phyloP scores from a whole-genome alignment of 1,284 basidiomycete species.

The Bjerkandera adusta region DNA sequence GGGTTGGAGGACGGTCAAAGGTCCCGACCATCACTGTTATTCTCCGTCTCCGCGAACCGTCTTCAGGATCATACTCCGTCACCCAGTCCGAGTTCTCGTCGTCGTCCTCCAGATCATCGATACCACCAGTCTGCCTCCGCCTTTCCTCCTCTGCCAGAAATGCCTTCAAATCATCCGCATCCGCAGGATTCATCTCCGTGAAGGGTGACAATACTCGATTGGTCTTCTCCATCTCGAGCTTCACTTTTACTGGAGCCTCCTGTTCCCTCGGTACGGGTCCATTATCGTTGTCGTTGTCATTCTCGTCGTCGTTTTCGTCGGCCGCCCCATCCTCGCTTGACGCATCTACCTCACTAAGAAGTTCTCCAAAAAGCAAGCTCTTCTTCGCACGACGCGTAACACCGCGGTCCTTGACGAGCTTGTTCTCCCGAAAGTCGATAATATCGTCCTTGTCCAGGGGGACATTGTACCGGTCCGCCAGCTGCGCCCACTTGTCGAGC shows the following conservation, averaged over 20 bases:
- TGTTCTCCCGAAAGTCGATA: constrained; percentile 56
- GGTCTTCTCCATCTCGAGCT: constrained; percentile 32
- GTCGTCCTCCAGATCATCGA: constrained; percentile 34
- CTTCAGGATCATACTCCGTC: neutral
- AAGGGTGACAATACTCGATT: constrained; percentile 42
- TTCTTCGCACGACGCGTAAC: constrained; percentile 45
- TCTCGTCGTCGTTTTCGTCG: constrained; percentile 23
- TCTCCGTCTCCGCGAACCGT: neutral
- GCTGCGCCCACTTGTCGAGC: constrained; percentile 58
- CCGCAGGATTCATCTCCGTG: constrained; percentile 41
- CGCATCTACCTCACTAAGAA: no score
- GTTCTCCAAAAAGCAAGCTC: constrained; percentile 45
- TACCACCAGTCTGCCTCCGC: constrained; percentile 46
- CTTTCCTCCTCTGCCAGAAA: constrained; percentile 62
- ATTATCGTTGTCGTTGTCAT: constrained; percentile 23
- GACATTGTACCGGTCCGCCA: constrained; percentile 63
- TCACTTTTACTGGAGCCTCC: constrained; percentile 28
- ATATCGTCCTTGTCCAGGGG: constrained; percentile 75
- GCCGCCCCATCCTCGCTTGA: constrained; percentile 27
- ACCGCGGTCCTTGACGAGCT: constrained; percentile 66
- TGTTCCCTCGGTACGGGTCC: constrained; percentile 22
- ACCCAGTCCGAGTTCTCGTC: constrained; percentile 5
- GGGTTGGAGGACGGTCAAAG: constrained; percentile 5
- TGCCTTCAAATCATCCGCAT: constrained; percentile 58
- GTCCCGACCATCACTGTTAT: neutral